A percentile compares a stretch with the other conserved stretches of the same genome.
Conservation (phyloP, 805 yeast species). For the Lipomyces mesembrius region DNA sequence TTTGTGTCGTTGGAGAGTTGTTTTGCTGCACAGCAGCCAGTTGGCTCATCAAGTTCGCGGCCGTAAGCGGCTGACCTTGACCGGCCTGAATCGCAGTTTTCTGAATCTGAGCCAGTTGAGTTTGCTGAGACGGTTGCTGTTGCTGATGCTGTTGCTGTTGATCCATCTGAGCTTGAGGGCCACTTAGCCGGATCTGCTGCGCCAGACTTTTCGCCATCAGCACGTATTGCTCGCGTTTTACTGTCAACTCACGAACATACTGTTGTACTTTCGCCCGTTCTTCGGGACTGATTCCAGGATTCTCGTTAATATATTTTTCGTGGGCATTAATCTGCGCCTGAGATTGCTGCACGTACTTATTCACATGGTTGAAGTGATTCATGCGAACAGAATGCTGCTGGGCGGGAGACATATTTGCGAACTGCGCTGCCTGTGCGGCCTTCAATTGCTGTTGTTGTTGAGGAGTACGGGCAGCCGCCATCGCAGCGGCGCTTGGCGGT, state of each 20-base stretch:
- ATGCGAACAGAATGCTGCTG: constrained; percentile 32
- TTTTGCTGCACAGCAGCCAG: constrained; percentile 24
- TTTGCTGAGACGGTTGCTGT: constrained; percentile 15
- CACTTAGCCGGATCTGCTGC: constrained; percentile 26
- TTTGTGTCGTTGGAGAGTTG: background rate
- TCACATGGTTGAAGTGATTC: constrained; percentile 26
- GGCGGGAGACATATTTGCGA: constrained; percentile 28
- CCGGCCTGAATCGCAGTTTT: constrained; percentile 12
- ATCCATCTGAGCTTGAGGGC: constrained; percentile 16
- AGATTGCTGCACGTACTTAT: constrained; percentile 19
- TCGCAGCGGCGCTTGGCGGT: constrained; percentile 17
- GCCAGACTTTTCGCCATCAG: constrained; percentile 23
- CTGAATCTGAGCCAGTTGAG: constrained; percentile 12
- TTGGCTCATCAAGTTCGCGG: constrained; percentile 28
- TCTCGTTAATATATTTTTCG: constrained; percentile 26
- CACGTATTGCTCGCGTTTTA: constrained; percentile 27
- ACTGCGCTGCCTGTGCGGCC: constrained; percentile 27
- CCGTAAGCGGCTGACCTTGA: constrained; percentile 13
- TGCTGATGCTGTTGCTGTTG: background rate
- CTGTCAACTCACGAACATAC: constrained; percentile 21
- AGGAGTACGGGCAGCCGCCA: constrained; percentile 12
- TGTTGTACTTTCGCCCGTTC: constrained; percentile 31
- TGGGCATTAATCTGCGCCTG: constrained; percentile 24
- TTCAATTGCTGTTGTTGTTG: constrained; percentile 22
- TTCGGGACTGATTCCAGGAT: constrained; percentile 27